Evolutionary conservation across 2,329 filamentous ascomycete genomes (phyloP).

Genomic region (Stagonosporopsis tanaceti): DNA sequence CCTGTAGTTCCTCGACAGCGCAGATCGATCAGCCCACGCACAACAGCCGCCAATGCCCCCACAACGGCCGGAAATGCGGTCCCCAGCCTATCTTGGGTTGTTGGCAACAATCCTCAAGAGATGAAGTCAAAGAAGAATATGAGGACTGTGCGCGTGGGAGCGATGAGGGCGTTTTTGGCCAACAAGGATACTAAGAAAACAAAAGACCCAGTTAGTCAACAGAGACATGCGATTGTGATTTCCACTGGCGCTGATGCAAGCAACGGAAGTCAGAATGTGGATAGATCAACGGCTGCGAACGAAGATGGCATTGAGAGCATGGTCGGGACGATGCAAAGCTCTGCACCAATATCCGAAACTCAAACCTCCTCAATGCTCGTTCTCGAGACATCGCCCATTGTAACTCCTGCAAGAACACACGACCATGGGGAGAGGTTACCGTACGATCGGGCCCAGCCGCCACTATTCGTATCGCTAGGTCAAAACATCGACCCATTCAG

Average conservation of each 20-base stretch:
- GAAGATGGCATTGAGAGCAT: neutral
- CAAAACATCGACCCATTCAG: slow-evolving; percentile 45
- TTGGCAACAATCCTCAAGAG: slow-evolving; percentile 39
- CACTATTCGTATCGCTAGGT: slow-evolving; percentile 40
- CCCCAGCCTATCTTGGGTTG: slow-evolving; percentile 43
- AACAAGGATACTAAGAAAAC: slow-evolving; percentile 20
- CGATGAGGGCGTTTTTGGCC: slow-evolving; percentile 45
- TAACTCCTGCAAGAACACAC: slow-evolving; percentile 24
- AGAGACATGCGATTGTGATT: slow-evolving; percentile 6
- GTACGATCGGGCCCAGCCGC: slow-evolving; percentile 28
- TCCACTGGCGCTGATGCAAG: slow-evolving; percentile 28
- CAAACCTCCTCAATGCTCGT: slow-evolving; percentile 21
- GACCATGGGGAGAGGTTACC: slow-evolving; percentile 19
- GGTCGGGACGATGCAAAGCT: slow-evolving; percentile 7
- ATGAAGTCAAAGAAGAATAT: slow-evolving; percentile 45
- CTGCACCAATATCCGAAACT: slow-evolving; percentile 12
- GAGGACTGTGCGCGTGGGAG: slow-evolving; percentile 46
- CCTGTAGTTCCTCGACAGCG: slow-evolving; percentile 14
- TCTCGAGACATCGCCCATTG: slow-evolving; percentile 32
- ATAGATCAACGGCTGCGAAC: slow-evolving; percentile 12
- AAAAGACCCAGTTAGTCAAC: neutral
- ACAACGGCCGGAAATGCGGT: neutral
- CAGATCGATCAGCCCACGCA: slow-evolving; percentile 23
- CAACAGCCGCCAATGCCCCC: slow-evolving; percentile 19
- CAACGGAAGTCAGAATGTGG: slow-evolving; percentile 23